Conservation (phyloP, 306 rosid genomes). For the Senna tora region DNA sequence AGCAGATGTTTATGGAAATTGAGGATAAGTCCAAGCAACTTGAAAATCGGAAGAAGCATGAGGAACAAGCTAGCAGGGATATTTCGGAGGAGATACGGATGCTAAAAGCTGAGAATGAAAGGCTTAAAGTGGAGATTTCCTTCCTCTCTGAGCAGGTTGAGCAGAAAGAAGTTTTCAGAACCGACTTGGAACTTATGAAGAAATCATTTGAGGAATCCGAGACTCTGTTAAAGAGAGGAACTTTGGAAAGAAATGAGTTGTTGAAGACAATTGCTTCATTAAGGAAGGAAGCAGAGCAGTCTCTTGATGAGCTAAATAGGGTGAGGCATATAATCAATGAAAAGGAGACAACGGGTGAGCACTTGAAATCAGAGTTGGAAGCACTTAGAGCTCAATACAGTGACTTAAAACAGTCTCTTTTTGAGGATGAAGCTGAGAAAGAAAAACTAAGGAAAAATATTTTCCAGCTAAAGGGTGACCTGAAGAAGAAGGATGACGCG, state of each 20-base stretch:
- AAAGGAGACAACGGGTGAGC: conserved; percentile 48
- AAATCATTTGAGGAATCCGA: conserved; percentile 59
- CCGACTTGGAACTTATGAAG: conserved; percentile 62
- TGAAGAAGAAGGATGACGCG: conserved; percentile 68
- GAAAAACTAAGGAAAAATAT: conserved; percentile 66
- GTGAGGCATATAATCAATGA: conserved; percentile 59
- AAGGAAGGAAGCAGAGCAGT: conserved; percentile 69
- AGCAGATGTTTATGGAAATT: conserved; percentile 60
- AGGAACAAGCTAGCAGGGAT: conserved; percentile 48
- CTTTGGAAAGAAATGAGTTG: conserved; percentile 62
- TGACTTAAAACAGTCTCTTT: conserved; percentile 57
- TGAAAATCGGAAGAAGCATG: conserved; percentile 52
- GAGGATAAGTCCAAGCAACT: conserved; percentile 64
- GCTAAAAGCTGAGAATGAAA: conserved; percentile 62
- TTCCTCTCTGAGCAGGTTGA: conserved; percentile 52
- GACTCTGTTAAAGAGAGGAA: conserved; percentile 45
- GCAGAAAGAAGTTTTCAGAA: conserved; percentile 49
- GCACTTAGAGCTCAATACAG: conserved; percentile 57
- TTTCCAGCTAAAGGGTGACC: conserved; percentile 57
- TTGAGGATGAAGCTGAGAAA: conserved; percentile 75
- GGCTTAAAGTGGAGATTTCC: conserved; percentile 58
- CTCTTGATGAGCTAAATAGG: conserved; percentile 55
- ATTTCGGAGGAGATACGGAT: conserved; percentile 54
- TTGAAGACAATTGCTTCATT: conserved; percentile 55
- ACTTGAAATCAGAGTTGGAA: conserved; percentile 63